These are phyloP conservation scores for Coemansia sp. DNA, from an alignment of 192 early-diverging fungal genomes.

Conservation along the genomic window DNA sequence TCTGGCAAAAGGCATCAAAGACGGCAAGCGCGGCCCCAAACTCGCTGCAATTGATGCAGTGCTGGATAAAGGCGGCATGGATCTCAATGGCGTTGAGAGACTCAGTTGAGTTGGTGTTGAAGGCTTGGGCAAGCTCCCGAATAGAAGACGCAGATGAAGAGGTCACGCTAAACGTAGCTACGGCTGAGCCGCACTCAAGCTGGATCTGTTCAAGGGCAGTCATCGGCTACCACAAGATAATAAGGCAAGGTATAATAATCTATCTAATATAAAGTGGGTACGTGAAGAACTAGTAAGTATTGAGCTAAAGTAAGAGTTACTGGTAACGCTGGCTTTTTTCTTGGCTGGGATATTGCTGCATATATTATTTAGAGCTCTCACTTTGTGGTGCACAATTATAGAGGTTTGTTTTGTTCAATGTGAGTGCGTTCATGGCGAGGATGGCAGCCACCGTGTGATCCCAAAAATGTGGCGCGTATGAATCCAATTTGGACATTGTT, in stretches of 20 bases:
- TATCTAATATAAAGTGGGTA: too few species aligned
- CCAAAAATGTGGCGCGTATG: not conserved
- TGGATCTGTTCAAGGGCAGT: not conserved
- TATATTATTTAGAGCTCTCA: not conserved
- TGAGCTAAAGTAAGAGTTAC: not conserved
- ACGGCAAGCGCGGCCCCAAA: too few species aligned
- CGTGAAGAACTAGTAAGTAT: not conserved
- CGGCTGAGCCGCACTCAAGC: not conserved
- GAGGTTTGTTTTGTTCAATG: not conserved
- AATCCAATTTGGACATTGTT: not conserved
- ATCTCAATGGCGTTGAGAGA: conserved; percentile 14
- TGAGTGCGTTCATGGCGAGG: not conserved
- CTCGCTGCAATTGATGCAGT: conserved; percentile 19
- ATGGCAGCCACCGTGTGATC: not conserved
- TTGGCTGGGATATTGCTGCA: not conserved
- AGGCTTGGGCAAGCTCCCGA: not conserved
- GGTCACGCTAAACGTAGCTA: not conserved
- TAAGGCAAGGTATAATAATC: not conserved
- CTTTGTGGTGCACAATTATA: not conserved
- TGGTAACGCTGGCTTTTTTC: not conserved
- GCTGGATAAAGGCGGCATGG: conserved; percentile 15
- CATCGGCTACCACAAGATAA: not conserved
- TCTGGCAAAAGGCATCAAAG: conserved; percentile 8
- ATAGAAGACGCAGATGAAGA: not conserved
- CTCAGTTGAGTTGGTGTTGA: not conserved